Base-by-base conservation (phyloP, 345 rosid species). In the Gossypium sturtianum region DNA sequence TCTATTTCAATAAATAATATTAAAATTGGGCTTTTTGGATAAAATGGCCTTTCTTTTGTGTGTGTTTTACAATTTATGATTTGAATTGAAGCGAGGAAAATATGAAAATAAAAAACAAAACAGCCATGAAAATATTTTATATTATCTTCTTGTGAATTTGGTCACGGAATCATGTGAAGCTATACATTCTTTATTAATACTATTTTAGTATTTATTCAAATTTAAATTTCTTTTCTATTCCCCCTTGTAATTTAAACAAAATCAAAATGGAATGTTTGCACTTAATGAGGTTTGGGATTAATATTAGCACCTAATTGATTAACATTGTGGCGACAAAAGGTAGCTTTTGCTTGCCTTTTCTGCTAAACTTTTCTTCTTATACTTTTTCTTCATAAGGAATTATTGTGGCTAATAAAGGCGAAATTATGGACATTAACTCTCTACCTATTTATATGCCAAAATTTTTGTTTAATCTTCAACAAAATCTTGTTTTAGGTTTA, bases 291-390 rank as follows among this genome's bases (percentile, higher is more conserved):
- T 22, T 22, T 22, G 22, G 22, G 22, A 22, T 22, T 22, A 22
- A 1, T 44, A 2, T 66, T 67, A 48, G 0, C 43, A 48, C 22
- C 72, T 23, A 48, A 64, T 44, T 44, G 43, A 43, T 43, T 44
- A 45, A 47, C 2, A 20, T 25, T 20, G 22, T 23, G 1, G 9
- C 27, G 19, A 13, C 19, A 9, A 1, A 22, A n/a, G 2, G 58
- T 25, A 25, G 13, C 72, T 68, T 68, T 68, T 25, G 57, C 57
- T 67, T 67, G 72, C 72, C 23, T 49, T 69, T 51, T 16, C 9
- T 16, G 58, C 22, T 23, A 67, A 67, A 23, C 41, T 7, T 23
- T 16, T n/a, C n/a, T n/a, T 62, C 2, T 13, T 66, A 1, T 1
- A 20, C 7, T 13, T 12, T 20, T 22, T 2, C 8, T 66, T 66